phyloP scores from a whole-genome alignment of 306 rosid genomes.

The Sindora glabra region DNA sequence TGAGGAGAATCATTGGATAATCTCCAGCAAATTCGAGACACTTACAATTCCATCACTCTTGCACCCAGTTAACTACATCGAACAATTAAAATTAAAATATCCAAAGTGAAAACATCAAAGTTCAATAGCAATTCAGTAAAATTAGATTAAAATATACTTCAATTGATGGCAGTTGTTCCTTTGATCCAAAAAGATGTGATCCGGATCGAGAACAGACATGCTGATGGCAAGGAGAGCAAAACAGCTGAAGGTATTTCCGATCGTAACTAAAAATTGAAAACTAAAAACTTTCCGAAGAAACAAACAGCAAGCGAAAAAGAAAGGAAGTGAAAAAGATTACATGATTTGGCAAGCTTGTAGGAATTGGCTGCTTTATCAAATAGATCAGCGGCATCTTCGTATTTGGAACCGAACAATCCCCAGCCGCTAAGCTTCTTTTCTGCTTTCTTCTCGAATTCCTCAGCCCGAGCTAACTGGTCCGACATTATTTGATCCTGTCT shows the following conservation, averaged over 20 bases:
- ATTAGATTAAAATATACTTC: background rate
- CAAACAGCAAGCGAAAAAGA: too few relatives aligned
- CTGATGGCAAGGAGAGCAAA: background rate
- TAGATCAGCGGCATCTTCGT: constrained; percentile 92
- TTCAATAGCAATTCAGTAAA: background rate
- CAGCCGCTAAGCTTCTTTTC: constrained; percentile 81
- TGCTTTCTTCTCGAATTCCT: constrained; percentile 76
- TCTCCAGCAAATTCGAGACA: background rate
- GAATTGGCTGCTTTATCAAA: constrained; percentile 86
- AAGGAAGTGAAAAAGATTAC: constrained; percentile 23
- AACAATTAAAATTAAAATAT: background rate
- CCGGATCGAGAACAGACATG: background rate
- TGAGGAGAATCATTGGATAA: background rate
- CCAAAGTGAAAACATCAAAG: background rate
- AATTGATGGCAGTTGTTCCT: background rate
- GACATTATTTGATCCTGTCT: constrained; percentile 49
- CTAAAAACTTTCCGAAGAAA: background rate
- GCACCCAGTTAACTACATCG: background rate
- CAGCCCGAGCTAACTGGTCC: constrained; percentile 59
- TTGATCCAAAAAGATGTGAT: background rate
- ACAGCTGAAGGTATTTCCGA: background rate
- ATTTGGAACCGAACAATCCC: constrained; percentile 76
- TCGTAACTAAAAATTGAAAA: background rate
- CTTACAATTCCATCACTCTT: too few relatives aligned
- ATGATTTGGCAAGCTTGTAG: constrained; percentile 86